Percentiles rank a stretch among this genome's conserved stretches.
Conservation (phyloP, 176 grass and related monocot species). For the Zea mays region Zm-B73-REFERENCE-NAM-5.0 NC_050105.1:137987501-137988000, state of each 20-base stretch:
- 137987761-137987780: slow-evolving; percentile 63
- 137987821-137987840: slow-evolving; percentile 68
- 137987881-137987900: slow-evolving; percentile 64
- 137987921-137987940: slow-evolving; percentile 73
- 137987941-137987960: slow-evolving; percentile 99
- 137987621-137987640: slow-evolving; percentile 81
- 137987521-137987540: slow-evolving; percentile 47
- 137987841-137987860: slow-evolving; percentile 68
- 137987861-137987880: slow-evolving; percentile 56
- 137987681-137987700: slow-evolving; percentile 71
- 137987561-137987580: slow-evolving; percentile 61
- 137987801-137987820: slow-evolving; percentile 64
- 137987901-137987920: slow-evolving; percentile 80
- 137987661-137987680: slow-evolving; percentile 68
- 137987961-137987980: slow-evolving; percentile 91
- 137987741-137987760: slow-evolving; percentile 99
- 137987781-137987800: slow-evolving; percentile 49
- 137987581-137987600: slow-evolving; percentile 72
- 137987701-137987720: slow-evolving; percentile 69
- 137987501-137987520: slow-evolving; percentile 54
- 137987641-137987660: slow-evolving; percentile 90
- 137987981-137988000: slow-evolving; percentile 84
- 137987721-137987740: slow-evolving; percentile 81
- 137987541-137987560: slow-evolving; percentile 85
- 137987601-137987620: slow-evolving; percentile 91